phyloP scores from a whole-genome alignment of 2,329 filamentous ascomycete species.

The Akanthomyces lecanii region DNA sequence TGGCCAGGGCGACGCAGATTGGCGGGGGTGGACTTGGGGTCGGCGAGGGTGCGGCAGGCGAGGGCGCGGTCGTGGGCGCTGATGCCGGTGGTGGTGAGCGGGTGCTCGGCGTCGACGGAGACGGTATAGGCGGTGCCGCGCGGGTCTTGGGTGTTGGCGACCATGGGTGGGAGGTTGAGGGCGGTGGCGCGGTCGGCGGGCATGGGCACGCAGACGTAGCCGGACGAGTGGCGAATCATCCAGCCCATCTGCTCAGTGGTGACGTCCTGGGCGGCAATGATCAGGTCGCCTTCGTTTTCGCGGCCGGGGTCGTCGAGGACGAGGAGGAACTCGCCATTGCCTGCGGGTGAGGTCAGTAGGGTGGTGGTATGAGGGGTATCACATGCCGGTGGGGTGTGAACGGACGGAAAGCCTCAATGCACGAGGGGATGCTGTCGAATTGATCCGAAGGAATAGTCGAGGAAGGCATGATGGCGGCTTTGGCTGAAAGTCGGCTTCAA shows the following conservation, averaged over 20 bases:
- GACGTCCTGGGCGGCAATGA: conserved; percentile 82
- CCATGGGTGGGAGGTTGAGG: conserved; percentile 87
- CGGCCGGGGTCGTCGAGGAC: conserved; percentile 89
- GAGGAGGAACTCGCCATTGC: conserved; percentile 85
- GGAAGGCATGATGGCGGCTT: conserved; percentile 42
- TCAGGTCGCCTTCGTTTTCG: conserved; percentile 97
- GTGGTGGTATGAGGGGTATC: neutral
- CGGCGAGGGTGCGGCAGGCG: conserved; percentile 74
- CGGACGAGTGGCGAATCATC: conserved; percentile 86
- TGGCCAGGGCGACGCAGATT: conserved; percentile 83
- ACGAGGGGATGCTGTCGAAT: conserved; percentile 63
- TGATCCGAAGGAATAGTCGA: conserved; percentile 46
- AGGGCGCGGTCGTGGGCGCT: conserved; percentile 81
- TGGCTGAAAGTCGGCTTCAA: neutral
- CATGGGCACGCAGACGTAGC: conserved; percentile 87
- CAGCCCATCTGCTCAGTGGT: conserved; percentile 93
- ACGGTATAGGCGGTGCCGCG: conserved; percentile 92
- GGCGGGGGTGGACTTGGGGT: conserved; percentile 50
- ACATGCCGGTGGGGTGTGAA: conserved; percentile 17
- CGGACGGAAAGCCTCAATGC: conserved; percentile 61
- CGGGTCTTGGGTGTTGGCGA: conserved; percentile 67
- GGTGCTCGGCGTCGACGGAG: conserved; percentile 73
- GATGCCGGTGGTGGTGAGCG: conserved; percentile 81
- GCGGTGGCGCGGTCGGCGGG: conserved; percentile 61
- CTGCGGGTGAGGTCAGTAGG: conserved; percentile 35